These are phyloP conservation scores for Penicillium griseofulvum DNA, from an alignment of 2,329 filamentous ascomycete genomes.

Conservation along the genomic window DNA sequence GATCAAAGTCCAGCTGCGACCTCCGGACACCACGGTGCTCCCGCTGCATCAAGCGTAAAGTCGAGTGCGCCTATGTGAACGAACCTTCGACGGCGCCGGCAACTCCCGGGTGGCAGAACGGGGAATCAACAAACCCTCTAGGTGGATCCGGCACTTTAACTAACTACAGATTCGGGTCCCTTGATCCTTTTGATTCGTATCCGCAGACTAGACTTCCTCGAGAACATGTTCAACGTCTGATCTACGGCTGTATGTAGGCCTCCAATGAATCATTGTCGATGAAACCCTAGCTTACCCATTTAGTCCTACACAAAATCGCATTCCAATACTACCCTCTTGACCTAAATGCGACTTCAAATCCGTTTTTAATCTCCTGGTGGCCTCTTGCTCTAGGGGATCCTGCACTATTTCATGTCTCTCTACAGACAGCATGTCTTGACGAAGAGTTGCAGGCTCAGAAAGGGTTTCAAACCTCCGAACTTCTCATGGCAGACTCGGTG, in stretches of 20 bases:
- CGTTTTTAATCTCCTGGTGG: conserved; percentile 61
- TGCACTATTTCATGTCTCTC: conserved; percentile 58
- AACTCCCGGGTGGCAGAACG: conserved; percentile 9
- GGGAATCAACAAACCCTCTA: conserved; percentile 4
- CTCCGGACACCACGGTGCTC: conserved; percentile 55
- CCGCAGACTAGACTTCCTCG: conserved; percentile 54
- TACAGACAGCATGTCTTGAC: conserved; percentile 59
- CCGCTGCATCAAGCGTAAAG: conserved; percentile 52
- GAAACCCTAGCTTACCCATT: conserved; percentile 16
- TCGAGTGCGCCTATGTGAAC: conserved; percentile 54
- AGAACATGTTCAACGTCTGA: conserved; percentile 54
- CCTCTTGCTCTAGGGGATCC: conserved; percentile 56
- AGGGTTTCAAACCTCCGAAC: conserved; percentile 54
- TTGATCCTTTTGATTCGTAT: conserved; percentile 59
- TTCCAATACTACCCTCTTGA: conserved; percentile 62
- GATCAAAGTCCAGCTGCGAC: conserved; percentile 57
- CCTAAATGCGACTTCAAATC: conserved; percentile 52
- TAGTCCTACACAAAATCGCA: conserved; percentile 57
- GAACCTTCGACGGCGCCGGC: conserved; percentile 45
- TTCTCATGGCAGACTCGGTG: conserved; percentile 59
- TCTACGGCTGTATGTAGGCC: conserved; percentile 51
- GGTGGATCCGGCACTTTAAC: conserved; percentile 15
- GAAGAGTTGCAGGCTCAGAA: conserved; percentile 53
- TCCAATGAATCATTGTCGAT: background rate
- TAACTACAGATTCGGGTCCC: conserved; percentile 34